Base-by-base conservation (phyloP, 257 asterid species). In the Solanum sitiens region DNA sequence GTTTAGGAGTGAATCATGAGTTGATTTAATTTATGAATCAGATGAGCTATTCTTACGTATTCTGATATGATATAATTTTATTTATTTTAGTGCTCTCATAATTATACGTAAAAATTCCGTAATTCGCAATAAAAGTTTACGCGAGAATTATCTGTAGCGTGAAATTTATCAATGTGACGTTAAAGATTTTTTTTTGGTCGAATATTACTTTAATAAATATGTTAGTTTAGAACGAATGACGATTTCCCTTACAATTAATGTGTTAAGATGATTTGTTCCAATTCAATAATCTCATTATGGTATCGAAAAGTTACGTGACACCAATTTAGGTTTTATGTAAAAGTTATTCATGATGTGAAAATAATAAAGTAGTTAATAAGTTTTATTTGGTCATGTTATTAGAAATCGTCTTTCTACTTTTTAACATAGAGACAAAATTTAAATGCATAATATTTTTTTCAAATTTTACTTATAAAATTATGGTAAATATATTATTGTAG, bases 401-500 rank as follows among this genome's bases (percentile, higher is more conserved):
- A 20, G 12, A 59, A 59, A 59, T 1, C 2, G 6, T 20, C 6
- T 59, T 59, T 59, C 25, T 59, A 59, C 7, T 2, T 59, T 59
- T 59, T 0, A 21, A 59, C 12, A 59, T 59, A 20, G 2, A 0
- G 7, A 21, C 2, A 59, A 21, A 21, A 20, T 59, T 9, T 65
- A 0, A 7, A n/a, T 11, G 11, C 16, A n/a, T 4, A 11, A 2
- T 63, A 65, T 25, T 3, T 11, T 11, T 0, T 2, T n/a, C 3
- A 4, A 63, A 63, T 1, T 11, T 68, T 3, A 30, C 23, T 14
- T 1, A 0, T 70, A 13, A 1, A 70, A 30, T 14, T 3, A 15
- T 0, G 2, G 3, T 30, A 13, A 7, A 70, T 70, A 70, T 30
- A 3, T 7, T 30, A 14, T 70, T 70, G 0, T 67, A 1, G 0